These are phyloP conservation scores for Testicularia cyperi DNA, from an alignment of 1,284 basidiomycete genomes.

Conservation along the genomic window DNA sequence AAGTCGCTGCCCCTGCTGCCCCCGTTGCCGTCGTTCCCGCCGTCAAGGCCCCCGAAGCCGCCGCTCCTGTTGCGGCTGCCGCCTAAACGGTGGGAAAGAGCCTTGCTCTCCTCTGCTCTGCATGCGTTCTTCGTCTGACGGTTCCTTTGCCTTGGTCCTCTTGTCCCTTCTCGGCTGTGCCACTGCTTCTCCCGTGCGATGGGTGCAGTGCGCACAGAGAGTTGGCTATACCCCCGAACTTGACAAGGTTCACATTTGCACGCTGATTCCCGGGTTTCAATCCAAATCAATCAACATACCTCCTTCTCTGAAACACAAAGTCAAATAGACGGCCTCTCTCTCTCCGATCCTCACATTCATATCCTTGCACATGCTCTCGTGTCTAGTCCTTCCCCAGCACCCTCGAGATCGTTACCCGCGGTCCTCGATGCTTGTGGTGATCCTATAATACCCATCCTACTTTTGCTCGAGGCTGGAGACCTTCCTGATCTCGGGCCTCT, in stretches of 20 bases:
- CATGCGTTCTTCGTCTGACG: constrained; percentile 19
- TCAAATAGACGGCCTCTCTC: background rate
- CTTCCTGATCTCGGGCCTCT: too few species aligned
- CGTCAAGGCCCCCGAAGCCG: constrained; percentile 33
- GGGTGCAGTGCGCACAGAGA: too few species aligned
- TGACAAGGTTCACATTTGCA: constrained; percentile 39
- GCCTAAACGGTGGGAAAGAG: constrained; percentile 19
- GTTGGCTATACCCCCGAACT: constrained; percentile 37
- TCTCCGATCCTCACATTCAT: background rate
- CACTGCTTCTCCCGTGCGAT: too few species aligned
- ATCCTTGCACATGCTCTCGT: too few species aligned
- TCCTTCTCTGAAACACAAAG: too few species aligned
- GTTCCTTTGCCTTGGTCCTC: constrained; percentile 9
- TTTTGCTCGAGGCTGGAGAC: too few species aligned
- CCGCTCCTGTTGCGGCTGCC: constrained; percentile 32
- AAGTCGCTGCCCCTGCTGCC: constrained; percentile 9
- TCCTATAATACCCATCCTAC: too few species aligned
- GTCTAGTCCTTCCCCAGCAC: too few species aligned
- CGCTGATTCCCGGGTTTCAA: constrained; percentile 31
- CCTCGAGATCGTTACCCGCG: too few species aligned
- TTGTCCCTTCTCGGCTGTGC: background rate
- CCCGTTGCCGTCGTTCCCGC: constrained; percentile 15
- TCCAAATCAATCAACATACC: background rate
- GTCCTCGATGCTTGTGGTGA: too few species aligned
- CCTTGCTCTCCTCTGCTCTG: background rate